Base-by-base conservation (phyloP, 805 yeast genomes). In the Jamesozyma spencerorum region DNA sequence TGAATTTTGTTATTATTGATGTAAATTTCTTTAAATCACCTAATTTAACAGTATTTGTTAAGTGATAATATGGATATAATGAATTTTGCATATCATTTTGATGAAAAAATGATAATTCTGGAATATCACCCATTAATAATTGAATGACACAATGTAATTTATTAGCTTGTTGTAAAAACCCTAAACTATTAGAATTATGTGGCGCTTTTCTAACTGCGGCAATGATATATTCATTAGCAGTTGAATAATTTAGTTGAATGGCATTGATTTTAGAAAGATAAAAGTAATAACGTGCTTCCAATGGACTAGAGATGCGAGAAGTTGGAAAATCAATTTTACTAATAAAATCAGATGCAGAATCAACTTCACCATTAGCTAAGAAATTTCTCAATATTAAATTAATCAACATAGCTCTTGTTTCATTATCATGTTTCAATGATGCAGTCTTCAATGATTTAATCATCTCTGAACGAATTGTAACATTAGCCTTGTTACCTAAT, bases 141-240 rank as follows among this genome's bases (percentile, higher is more conserved):
- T 92, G 96, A 53, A 92, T 85, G 44, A 88, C 72, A 46, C 90
- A 83, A 57, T 78, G 82, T 51, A 92, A 74, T 66, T 92, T 92
- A 49, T 88, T 79, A 3, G 96, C 92, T 39, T 84, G 77, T 64
- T 88, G 95, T 48, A 87, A 62, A 60, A 92, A 92, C 2, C 98
- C 98, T 34, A 72, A 63, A 7, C 96, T 86, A 45, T 79, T 75
- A 34, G 75, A 71, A 1, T 94, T 85, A 62, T 86, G 96, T 20
- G 99, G 97, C 8, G 94, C 88, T 62, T 92, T 92, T 68, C 98
- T 81, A 40, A 88, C 82, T 2, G 98, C 96, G n/a, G 92, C 86
- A 41, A 86, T 83, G 42, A 85, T 84, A 57, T 79, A 86, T 55
- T 88, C 95, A 55, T 82, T 80, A 1, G 97, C 96, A 15, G 84